Percentiles rank a stretch among this genome's conserved stretches.
These are phyloP conservation scores for Leccinum fuscescens DNA, from an alignment of 1,284 basidiomycete genomes.

Conservation along the genomic window DNA sequence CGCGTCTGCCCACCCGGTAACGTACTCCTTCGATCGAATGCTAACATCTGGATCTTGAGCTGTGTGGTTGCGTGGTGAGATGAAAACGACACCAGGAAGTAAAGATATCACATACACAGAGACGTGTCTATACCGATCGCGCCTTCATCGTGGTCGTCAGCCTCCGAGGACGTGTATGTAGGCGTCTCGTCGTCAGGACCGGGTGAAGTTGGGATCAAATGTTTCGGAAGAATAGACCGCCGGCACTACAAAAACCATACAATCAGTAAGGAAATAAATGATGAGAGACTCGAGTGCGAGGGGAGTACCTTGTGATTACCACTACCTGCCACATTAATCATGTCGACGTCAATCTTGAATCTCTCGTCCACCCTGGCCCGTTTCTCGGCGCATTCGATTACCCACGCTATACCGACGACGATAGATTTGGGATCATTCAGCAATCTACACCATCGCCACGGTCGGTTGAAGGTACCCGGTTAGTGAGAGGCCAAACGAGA, in stretches of 20 bases:
- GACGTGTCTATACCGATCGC: constrained; percentile 40
- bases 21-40: constrained; percentile 31
- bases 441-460: too few species aligned
- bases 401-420: too few species aligned
- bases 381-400: too few species aligned
- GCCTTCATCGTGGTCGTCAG: constrained; percentile 11
- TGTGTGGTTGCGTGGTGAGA: constrained; percentile 6
- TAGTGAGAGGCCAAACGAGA: too few species aligned
- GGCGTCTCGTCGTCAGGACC: constrained; percentile 23
- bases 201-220: constrained; percentile 38
- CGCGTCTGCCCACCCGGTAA: constrained; percentile 31
- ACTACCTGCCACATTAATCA: too few species aligned
- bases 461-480: too few species aligned
- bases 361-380: too few species aligned
- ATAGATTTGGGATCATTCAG: too few species aligned
- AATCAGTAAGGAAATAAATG: not conserved
- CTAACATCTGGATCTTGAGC: constrained; percentile 29
- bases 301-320: constrained; percentile 47
- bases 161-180: too few species aligned
- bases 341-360: too few species aligned
- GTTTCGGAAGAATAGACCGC: constrained; percentile 68
- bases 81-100: not conserved
- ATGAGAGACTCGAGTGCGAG: constrained; percentile 22
- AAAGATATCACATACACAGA: constrained; percentile 40
- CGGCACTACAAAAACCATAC: constrained; percentile 39